Conservation (phyloP, 331 rosid species). For the Rhamnella rubrinervis region DNA sequence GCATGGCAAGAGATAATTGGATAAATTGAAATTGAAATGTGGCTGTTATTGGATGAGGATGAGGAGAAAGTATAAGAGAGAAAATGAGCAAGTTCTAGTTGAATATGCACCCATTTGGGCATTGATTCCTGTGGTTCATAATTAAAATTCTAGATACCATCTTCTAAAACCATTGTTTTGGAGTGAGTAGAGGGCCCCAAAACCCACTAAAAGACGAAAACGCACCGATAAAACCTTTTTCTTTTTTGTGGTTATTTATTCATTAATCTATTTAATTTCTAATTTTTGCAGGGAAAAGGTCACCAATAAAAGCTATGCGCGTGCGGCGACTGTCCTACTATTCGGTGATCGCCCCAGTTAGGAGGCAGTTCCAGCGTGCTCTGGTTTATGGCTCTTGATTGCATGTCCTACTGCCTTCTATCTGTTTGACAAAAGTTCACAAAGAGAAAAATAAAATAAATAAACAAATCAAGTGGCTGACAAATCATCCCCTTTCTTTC, state of each 20-base stretch:
- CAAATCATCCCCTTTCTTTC: background rate
- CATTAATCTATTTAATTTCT: no score
- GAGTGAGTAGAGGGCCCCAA: constrained; percentile 33
- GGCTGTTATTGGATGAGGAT: background rate
- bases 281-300: constrained; percentile 17
- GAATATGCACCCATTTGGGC: constrained; percentile 38
- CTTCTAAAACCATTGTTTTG: background rate
- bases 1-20: background rate
- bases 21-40: background rate
- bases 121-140: constrained; percentile 38
- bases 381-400: background rate
- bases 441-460: no score
- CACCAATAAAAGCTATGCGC: constrained; percentile 37
- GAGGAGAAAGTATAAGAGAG: background rate
- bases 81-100: background rate
- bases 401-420: background rate
- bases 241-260: no score
- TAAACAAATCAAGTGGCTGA: no score
- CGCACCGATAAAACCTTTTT: constrained; percentile 25
- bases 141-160: constrained; percentile 20
- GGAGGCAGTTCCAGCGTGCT: no score
- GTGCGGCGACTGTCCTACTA: constrained; percentile 31
- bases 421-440: background rate
- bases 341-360: constrained; percentile 14
- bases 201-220: constrained; percentile 33